A percentile compares a stretch with the other conserved stretches of the same genome.
Conservation (phyloP, 176 grass and related monocot genomes). For the Cenchrus fungigraminus region DNA sequence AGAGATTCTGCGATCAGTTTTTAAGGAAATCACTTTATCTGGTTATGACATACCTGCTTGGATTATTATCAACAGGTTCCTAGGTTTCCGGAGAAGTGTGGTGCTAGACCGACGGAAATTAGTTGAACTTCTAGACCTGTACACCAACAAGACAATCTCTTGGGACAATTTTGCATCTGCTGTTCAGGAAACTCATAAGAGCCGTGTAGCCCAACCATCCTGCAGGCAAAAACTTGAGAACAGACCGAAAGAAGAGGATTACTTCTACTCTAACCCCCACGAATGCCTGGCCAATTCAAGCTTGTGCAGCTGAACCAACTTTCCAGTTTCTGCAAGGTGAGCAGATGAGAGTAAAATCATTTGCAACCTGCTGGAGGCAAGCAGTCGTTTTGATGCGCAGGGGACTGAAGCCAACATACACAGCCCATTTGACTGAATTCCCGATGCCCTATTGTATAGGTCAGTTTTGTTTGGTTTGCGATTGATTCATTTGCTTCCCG, state of each 20-base stretch:
- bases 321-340: conserved; percentile 39
- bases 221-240: conserved; percentile 71
- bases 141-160: conserved; percentile 71
- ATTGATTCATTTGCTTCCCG: conserved; percentile 40
- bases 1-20: background rate
- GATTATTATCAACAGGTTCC: conserved; percentile 52
- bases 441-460: conserved; percentile 46
- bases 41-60: conserved; percentile 11
- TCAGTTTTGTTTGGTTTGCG: background rate
- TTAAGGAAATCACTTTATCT: background rate
- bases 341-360: conserved; percentile 3
- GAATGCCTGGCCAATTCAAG: conserved; percentile 76
- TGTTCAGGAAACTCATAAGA: conserved; percentile 53
- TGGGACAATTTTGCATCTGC: conserved; percentile 72
- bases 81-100: conserved; percentile 73
- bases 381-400: conserved; percentile 5
- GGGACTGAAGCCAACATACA: conserved; percentile 36
- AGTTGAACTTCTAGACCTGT: conserved; percentile 68
- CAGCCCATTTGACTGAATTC: conserved; percentile 14
- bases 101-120: conserved; percentile 72
- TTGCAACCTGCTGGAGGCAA: background rate
- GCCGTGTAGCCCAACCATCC: conserved; percentile 56
- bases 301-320: conserved; percentile 41
- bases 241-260: conserved; percentile 96
- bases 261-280: conserved; percentile 90